Percentiles rank a stretch among this genome's conserved stretches.
These are phyloP conservation scores for Diaporthe humulicola DNA, from an alignment of 2,329 filamentous ascomycete genomes.

Conservation along the genomic window DNA sequence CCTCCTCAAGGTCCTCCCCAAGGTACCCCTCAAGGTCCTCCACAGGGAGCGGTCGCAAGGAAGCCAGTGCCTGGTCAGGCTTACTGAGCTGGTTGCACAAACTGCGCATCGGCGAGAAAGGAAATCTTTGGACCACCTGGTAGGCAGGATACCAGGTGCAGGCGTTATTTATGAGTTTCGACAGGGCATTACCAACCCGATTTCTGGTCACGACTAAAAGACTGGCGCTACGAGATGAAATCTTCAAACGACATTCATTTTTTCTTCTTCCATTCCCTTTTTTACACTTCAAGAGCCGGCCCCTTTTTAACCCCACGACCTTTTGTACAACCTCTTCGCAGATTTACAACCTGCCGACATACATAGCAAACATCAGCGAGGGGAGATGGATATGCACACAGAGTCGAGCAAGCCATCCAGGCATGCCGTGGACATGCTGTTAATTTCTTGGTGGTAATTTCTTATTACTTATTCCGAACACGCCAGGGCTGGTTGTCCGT, in stretches of 20 bases:
- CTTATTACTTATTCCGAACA: conserved; percentile 36
- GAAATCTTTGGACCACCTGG: background rate
- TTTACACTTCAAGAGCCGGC: conserved; percentile 32
- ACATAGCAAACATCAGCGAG: conserved; percentile 24
- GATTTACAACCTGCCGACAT: conserved; percentile 23
- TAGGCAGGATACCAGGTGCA: background rate
- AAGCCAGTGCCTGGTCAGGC: conserved; percentile 71
- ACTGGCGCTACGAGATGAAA: conserved; percentile 38
- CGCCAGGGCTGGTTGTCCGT: background rate
- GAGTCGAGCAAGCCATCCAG: conserved; percentile 13
- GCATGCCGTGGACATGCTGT: conserved; percentile 36
- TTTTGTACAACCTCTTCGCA: conserved; percentile 22
- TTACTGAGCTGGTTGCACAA: conserved; percentile 49
- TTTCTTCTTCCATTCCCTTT: conserved; percentile 21
- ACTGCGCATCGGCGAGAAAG: background rate
- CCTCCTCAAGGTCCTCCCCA: background rate
- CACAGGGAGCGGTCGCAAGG: conserved; percentile 60
- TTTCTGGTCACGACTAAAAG: conserved; percentile 30
- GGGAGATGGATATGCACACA: conserved; percentile 32
- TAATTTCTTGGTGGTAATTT: conserved; percentile 40
- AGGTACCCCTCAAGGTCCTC: conserved; percentile 42
- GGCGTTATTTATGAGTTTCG: conserved; percentile 30
- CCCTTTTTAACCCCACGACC: conserved; percentile 25
- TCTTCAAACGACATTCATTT: conserved; percentile 37
- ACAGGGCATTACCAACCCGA: conserved; percentile 15